Base-by-base conservation (phyloP, 805 yeast genomes). In the Cyberlindnera samutprakarnensis region DNA sequence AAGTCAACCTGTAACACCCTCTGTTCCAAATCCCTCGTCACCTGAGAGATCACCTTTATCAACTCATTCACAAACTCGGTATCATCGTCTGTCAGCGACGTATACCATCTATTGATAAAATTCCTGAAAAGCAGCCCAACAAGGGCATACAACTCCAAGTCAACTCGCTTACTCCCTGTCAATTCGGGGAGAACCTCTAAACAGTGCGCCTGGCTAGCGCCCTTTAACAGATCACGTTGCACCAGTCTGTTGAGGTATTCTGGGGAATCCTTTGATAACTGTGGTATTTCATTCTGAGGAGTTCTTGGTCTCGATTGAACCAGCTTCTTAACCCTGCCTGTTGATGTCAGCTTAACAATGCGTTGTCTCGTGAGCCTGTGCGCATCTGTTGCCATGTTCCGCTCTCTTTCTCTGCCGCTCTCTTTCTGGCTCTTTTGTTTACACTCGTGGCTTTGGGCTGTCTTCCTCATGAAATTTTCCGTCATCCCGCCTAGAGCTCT, bases 51-150 rank as follows among this genome's bases (percentile, higher is more conserved):
- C 2, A 62, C 47, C 14, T 51, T 53, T 1, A 64, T 47, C 2
- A 71, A 35, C 33, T 71, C 77, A 14, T 34, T 42, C 8, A 56
- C 41, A 31, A 74, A 61, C 28, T 65, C 63, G 2, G 58, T 55
- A 30, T 65, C 68, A 28, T 58, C 63, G n/a, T n/a, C n/a, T 1
- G 71, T 54, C 6, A 69, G 45, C 14, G 46, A 39, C 17, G 45
- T 44, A 47, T 72, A 71, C 72, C 75, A 70, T 8, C 58, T 47
- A 14, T 59, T 53, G 4, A 73, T 59, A 41, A 73, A 74, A 32
- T 66, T 66, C 16, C 63, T 57, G 25, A 70, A 35, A 5, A 72
- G 44, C 11, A 72, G 49, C 0, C 73, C 72, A 5, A 70, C 37
- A 5, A 74, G 40, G 2, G 70, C 61, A 40, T 70, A 68, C 11